Evolutionary conservation across 495 filamentous ascomycete genomes (phyloP), one percentile per base, ranked within the genome.

Genomic region (Massariosphaeria phaeospora): DNA sequence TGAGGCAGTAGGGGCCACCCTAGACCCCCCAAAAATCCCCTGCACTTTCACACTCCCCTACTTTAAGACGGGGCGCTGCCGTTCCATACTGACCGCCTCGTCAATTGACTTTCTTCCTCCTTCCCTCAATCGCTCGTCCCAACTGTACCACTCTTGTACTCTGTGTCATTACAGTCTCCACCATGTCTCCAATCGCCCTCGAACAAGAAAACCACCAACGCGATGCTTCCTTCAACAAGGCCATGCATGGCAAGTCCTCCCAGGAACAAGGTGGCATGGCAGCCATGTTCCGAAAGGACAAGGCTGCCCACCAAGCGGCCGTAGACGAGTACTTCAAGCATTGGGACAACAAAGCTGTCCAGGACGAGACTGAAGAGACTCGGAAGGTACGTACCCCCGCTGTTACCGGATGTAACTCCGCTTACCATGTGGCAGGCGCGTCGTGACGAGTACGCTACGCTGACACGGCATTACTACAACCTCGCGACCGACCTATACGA

Each of bases 271-370:
- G 83, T 63, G 89, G 88, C 65, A 79, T 96, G 64, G 72, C 78
- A 59, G 86, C 93, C 55, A 88, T 96, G 84, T 73, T 95, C 50
- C 76, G 77, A 64, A 98, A 98, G 75, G 84, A 91, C 71, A 74
- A 76, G 45, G 75, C 74, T 10, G 89, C 93, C 2, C 88, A 97
- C 69, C 82, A 90, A 74, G 81, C 88, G 42, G 91, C 93, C 43
- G 81, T 95, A 29, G 90, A 96, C 65, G 91, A 97, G 72, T 98
- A 98, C 76, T 97, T 96, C 82, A 98, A 96, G 83, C 95, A 96
- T 72, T 98, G 91, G 86, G 93, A 98, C 74, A 88, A 94, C 77
- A 93, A 97, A 76, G 70, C 69, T 50, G 87, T 91, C 33, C 81
- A 76, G 35, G 76, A 78, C 21, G 93, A 98, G 80, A 98, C 91